Evolutionary conservation across 2,329 filamentous ascomycete species (phyloP).

Genomic region (Didymella pomorum): DNA sequence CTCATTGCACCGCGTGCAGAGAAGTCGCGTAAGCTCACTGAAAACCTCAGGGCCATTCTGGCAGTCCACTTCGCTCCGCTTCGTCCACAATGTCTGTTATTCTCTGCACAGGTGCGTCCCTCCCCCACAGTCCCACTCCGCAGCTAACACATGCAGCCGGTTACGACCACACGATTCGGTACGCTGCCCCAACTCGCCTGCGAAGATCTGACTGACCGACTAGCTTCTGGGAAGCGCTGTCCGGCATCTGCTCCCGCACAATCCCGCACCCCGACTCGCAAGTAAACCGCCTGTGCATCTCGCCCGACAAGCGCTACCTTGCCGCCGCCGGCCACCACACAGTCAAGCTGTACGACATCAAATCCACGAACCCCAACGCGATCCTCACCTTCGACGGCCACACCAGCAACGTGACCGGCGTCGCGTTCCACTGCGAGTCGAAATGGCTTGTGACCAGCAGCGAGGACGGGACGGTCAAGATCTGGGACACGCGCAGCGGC

Average conservation of each 20-base stretch:
- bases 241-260: constrained; percentile 95
- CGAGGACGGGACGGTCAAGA: constrained; percentile 95
- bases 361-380: constrained; percentile 94
- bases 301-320: constrained; percentile 95
- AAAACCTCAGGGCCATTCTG: not conserved
- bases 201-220: constrained; percentile 23
- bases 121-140: constrained; percentile 26
- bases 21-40: constrained; percentile 9
- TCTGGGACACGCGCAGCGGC: constrained; percentile 90
- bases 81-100: constrained; percentile 67
- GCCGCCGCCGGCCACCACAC: constrained; percentile 82
- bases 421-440: constrained; percentile 97
- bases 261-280: constrained; percentile 98
- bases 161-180: constrained; percentile 80
- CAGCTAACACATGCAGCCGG: constrained; percentile 61
- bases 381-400: constrained; percentile 95
- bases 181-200: constrained; percentile 35
- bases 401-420: constrained; percentile 92
- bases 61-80: no score
- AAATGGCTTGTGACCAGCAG: constrained; percentile 99
- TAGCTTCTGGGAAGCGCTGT: constrained; percentile 98
- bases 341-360: constrained; percentile 98
- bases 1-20: not conserved
- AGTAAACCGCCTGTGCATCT: constrained; percentile 97
- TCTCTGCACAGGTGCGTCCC: constrained; percentile 67